phyloP scores from a whole-genome alignment of 495 filamentous ascomycete genomes.

The Hypoxylon crocopeplum region DNA sequence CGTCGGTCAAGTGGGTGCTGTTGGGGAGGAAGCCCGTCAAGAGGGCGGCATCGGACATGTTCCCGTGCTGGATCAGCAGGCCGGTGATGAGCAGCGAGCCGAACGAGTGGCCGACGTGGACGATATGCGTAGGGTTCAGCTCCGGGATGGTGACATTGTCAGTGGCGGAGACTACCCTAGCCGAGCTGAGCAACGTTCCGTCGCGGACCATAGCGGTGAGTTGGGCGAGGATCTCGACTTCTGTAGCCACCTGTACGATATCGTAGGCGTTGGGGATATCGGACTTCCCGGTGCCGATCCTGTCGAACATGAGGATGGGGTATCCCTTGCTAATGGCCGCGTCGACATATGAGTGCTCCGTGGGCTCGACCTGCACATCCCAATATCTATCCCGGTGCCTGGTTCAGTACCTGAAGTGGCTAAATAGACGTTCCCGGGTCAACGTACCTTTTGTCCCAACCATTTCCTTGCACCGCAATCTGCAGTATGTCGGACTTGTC shows the following conservation, averaged over 20 bases:
- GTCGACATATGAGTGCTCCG: constrained; percentile 62
- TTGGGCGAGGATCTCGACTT: constrained; percentile 57
- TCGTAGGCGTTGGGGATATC: constrained; percentile 58
- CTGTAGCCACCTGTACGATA: constrained; percentile 56
- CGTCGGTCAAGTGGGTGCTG: constrained; percentile 44
- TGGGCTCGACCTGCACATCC: constrained; percentile 61
- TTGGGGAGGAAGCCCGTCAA: constrained; percentile 62
- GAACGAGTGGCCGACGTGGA: constrained; percentile 64
- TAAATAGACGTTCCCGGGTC: neutral
- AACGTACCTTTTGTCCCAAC: constrained; percentile 57
- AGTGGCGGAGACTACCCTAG: constrained; percentile 12
- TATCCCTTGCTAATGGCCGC: constrained; percentile 57
- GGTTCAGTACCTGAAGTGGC: neutral
- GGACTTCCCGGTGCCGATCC: constrained; percentile 64
- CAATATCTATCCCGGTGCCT: constrained; percentile 55
- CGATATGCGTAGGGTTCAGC: constrained; percentile 51
- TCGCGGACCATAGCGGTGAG: constrained; percentile 56
- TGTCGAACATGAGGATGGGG: constrained; percentile 62
- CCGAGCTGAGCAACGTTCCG: constrained; percentile 16
- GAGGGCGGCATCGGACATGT: constrained; percentile 58
- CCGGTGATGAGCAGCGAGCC: constrained; percentile 51
- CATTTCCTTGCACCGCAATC: constrained; percentile 63
- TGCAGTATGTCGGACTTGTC: constrained; percentile 50
- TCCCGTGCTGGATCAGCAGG: constrained; percentile 55
- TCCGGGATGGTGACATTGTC: neutral